Evolutionary conservation across 257 asterid genomes (phyloP), one percentile per base, ranked within the genome.

Genomic region (Solanum commersonii): DNA sequence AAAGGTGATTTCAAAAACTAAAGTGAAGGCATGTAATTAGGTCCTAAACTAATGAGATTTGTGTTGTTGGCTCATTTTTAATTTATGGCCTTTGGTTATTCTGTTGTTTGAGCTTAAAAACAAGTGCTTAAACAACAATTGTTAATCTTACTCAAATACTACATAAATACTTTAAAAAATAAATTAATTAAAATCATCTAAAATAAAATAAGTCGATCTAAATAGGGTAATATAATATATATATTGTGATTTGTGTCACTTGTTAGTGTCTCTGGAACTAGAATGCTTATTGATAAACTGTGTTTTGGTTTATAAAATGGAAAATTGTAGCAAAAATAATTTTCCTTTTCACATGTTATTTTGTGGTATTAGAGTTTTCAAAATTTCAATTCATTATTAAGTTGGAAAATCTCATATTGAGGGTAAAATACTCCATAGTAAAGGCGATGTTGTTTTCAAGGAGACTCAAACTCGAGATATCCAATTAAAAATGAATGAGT

Each of bases 381-480:
- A 63, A 23, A 10, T 4, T 23, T 59, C 31, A 23, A 4, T 63
- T 63, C 5, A 10, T 23, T 23, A 63, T 1, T 63, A 22, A 2
- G 14, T 63, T 46, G 56, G 6, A 46, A 46, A 46, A 46, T 46
- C 3, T 5, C 20, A 14, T 5, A 46, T 14, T 14, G 0, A 46
- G 7, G 2, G 2, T 46, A 46, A 46, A 46, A 14, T 46, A 46
- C 2, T 46, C 6, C 1, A 46, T 2, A 14, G 2, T 7, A 46
- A 46, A 5, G 20, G 1, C 3, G 20, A 14, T 5, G 0, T 1
- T 5, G 5, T 46, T 14, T 46, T 0, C 5, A 14, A 46, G 6
- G 18, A 46, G 3, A 14, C 0, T 46, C 8, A 46, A 46, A 14
- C 6, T 46, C 0, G 16, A 46, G 5, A 46, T 2, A 14, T 46